A percentile compares a stretch with the other conserved stretches of the same genome.
These are phyloP conservation scores for Cylindricascospora bacillispora DNA, from an alignment of 1,139 yeast species.

Conservation along the genomic window DNA sequence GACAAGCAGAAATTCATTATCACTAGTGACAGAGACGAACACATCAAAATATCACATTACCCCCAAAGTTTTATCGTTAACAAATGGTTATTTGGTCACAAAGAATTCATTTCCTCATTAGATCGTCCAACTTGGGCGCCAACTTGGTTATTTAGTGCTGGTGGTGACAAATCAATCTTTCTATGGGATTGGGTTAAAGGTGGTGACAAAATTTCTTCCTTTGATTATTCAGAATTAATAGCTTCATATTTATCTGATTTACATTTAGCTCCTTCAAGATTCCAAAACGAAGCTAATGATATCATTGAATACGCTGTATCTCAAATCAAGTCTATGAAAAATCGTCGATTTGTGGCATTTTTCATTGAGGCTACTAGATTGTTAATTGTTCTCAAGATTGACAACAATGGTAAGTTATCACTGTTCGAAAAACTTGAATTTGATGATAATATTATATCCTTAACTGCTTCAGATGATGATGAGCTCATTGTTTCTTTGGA, in stretches of 20 bases:
- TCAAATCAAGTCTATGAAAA: slow-evolving; percentile 29
- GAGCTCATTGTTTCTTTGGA: slow-evolving; percentile 38
- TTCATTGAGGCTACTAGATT: slow-evolving; percentile 47
- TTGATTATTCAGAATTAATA: slow-evolving; percentile 39
- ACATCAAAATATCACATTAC: slow-evolving; percentile 71
- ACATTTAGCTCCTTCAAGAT: slow-evolving; percentile 58
- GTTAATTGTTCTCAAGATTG: slow-evolving; percentile 33
- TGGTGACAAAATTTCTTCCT: slow-evolving; percentile 35
- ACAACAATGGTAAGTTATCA: slow-evolving; percentile 21
- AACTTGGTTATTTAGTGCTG: slow-evolving; percentile 56
- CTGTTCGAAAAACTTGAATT: slow-evolving; percentile 26
- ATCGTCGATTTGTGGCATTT: slow-evolving; percentile 30
- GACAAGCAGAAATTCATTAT: slow-evolving; percentile 40
- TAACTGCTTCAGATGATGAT: slow-evolving; percentile 24
- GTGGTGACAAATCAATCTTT: slow-evolving; percentile 74
- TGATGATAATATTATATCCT: slow-evolving; percentile 25
- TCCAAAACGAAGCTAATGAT: slow-evolving; percentile 40
- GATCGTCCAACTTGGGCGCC: slow-evolving; percentile 39
- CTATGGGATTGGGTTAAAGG: slow-evolving; percentile 70
- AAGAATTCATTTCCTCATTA: slow-evolving; percentile 62
- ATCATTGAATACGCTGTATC: slow-evolving; percentile 42
- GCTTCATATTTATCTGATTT: slow-evolving; percentile 39
- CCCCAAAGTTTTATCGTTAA: slow-evolving; percentile 72
- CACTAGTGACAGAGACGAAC: slow-evolving; percentile 93
- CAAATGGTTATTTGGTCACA: slow-evolving; percentile 79